A percentile compares a stretch with the other conserved stretches of the same genome.
Evolutionary conservation across 192 early-diverging fungal species (phyloP).

Genomic region (Entomortierella chlamydospora): DNA sequence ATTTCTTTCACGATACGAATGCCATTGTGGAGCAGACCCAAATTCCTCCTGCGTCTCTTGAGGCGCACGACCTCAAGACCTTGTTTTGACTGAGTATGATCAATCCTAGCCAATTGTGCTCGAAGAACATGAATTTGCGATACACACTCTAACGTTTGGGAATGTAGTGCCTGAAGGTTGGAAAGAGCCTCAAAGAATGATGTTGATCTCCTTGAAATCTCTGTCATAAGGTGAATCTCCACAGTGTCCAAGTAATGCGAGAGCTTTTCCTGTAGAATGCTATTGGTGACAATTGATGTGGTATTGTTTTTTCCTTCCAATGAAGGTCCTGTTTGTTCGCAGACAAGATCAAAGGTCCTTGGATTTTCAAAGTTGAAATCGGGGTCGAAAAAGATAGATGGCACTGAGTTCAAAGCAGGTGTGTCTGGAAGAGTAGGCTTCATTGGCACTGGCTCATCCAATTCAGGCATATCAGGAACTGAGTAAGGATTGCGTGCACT

Average conservation of each 20-base stretch:
- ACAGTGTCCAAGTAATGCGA: conserved; percentile 93
- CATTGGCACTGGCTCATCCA: conserved; percentile 48
- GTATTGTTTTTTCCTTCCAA: conserved; percentile 55
- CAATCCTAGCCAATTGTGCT: conserved; percentile 70
- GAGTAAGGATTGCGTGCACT: conserved; percentile 65
- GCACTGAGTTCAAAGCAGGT: conserved; percentile 86
- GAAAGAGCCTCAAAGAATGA: conserved; percentile 96
- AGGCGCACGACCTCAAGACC: conserved; percentile 88
- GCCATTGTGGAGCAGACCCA: conserved; percentile 73
- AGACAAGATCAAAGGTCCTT: conserved; percentile 86
- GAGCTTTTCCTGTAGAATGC: conserved; percentile 88
- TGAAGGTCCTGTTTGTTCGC: conserved; percentile 76
- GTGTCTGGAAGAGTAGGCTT: conserved; percentile 61
- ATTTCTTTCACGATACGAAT: conserved; percentile 82
- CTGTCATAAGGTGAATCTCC: conserved; percentile 92
- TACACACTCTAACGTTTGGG: conserved; percentile 91
- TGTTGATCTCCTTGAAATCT: conserved; percentile 93
- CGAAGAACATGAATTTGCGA: conserved; percentile 86
- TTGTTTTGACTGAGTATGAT: conserved; percentile 74
- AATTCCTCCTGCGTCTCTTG: conserved; percentile 78
- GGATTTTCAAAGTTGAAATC: conserved; percentile 92
- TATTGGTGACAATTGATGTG: conserved; percentile 67
- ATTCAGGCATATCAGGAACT: conserved; percentile 54
- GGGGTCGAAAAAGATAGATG: conserved; percentile 87
- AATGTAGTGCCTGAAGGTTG: conserved; percentile 92